Conservation (phyloP, 148 eudicot species). For the Rhododendron kiyosumense region DNA sequence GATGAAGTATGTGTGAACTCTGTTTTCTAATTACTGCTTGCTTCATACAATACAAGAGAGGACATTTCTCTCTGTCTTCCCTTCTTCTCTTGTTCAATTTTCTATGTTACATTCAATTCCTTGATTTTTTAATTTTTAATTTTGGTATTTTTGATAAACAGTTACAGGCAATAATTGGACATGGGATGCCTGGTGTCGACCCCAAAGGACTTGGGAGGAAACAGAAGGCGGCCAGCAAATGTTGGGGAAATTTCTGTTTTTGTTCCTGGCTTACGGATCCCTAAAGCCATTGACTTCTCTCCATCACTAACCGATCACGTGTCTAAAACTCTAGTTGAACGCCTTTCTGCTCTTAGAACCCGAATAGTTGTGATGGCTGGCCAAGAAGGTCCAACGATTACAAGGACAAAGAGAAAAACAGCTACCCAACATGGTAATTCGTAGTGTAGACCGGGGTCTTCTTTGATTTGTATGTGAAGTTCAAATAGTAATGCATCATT, state of each 20-base stretch:
- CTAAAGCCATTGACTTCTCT: constrained; percentile 73
- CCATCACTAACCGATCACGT: constrained; percentile 52
- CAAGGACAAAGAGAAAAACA: constrained; percentile 73
- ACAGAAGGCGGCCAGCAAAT: constrained; percentile 77
- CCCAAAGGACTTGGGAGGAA: constrained; percentile 60
- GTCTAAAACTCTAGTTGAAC: constrained; percentile 61
- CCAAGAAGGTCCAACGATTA: constrained; percentile 89
- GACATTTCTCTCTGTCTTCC: background rate
- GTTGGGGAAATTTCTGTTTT: constrained; percentile 84
- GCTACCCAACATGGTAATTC: constrained; percentile 89
- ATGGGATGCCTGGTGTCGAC: constrained; percentile 94
- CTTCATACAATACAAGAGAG: background rate
- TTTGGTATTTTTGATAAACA: background rate
- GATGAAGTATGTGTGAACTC: background rate
- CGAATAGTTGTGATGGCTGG: constrained; percentile 93
- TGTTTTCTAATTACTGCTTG: background rate
- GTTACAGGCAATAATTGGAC: constrained; percentile 12
- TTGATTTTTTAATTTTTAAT: background rate
- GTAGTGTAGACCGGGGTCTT: background rate
- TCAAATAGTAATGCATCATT: constrained; percentile 8
- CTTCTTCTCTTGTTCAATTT: background rate
- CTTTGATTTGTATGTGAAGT: background rate
- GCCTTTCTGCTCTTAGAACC: constrained; percentile 86
- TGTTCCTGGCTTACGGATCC: constrained; percentile 86
- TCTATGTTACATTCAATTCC: background rate